Evolutionary conservation across 768 basidiomycete genomes (phyloP).

Genomic region (Lenzites betulinus): DNA sequence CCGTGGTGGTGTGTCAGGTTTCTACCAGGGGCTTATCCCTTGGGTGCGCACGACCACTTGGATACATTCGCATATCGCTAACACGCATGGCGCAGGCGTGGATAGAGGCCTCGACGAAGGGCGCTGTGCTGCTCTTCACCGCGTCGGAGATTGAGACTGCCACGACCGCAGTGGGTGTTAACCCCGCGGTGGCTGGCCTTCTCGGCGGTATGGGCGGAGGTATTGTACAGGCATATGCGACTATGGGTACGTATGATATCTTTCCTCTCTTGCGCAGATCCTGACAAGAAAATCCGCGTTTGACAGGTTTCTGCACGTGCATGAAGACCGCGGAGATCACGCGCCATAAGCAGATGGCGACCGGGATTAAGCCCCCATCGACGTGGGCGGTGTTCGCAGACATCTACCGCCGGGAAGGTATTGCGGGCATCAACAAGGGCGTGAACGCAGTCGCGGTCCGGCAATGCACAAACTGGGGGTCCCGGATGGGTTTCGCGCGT

Average conservation of each 20-base stretch:
- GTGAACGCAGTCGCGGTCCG: constrained; percentile 94
- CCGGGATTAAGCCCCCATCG: constrained; percentile 83
- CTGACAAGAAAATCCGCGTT: constrained; percentile 5
- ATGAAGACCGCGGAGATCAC: constrained; percentile 99
- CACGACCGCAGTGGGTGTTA: constrained; percentile 64
- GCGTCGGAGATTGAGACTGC: constrained; percentile 92
- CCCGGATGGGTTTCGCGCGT: constrained; percentile 95
- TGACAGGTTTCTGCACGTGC: constrained; percentile 92
- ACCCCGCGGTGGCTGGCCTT: constrained; percentile 81
- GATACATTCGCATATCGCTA: constrained; percentile 1
- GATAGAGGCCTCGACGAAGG: constrained; percentile 99
- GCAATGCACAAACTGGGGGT: constrained; percentile 93
- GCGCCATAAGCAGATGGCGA: constrained; percentile 85
- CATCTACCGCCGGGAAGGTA: constrained; percentile 91
- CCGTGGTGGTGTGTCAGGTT: constrained; percentile 85
- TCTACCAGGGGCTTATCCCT: constrained; percentile 98
- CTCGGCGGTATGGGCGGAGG: constrained; percentile 98
- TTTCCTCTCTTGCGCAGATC: not conserved
- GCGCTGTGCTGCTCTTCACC: constrained; percentile 92
- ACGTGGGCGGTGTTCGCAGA: constrained; percentile 95
- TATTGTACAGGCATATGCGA: constrained; percentile 96
- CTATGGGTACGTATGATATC: constrained; percentile 83
- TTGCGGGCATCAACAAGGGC: constrained; percentile 98
- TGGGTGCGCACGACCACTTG: constrained; percentile 63
- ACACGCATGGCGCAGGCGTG: constrained; percentile 65